These are phyloP conservation scores for Didymellaceae sp. DNA, from an alignment of 2,329 filamentous ascomycete species.

Conservation along the genomic window DNA sequence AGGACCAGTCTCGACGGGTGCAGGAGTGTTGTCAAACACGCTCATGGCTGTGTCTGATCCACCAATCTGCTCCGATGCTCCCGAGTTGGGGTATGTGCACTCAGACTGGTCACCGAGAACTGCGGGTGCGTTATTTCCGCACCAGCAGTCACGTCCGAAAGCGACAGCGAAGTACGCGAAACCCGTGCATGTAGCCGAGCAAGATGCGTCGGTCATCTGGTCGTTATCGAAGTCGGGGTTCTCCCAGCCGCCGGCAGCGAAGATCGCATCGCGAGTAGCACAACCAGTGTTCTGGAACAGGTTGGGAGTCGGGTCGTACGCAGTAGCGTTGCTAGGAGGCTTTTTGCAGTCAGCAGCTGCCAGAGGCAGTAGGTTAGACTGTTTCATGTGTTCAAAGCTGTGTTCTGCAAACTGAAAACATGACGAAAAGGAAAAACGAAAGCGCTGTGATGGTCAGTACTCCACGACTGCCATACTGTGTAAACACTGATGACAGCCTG, in stretches of 20 bases:
- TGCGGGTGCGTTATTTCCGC: not conserved
- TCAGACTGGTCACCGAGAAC: not conserved
- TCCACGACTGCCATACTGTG: not conserved
- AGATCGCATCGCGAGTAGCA: not conserved
- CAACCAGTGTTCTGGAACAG: no score
- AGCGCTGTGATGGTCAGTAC: not conserved
- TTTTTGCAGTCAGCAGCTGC: constrained; percentile 20
- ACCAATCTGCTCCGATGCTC: not conserved
- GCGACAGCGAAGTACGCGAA: not conserved
- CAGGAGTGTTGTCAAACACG: not conserved
- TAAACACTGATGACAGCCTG: not conserved
- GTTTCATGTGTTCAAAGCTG: constrained; percentile 20
- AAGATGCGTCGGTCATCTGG: not conserved
- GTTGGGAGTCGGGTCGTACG: not conserved
- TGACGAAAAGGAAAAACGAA: not conserved
- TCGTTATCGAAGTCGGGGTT: not conserved
- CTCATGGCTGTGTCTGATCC: not conserved
- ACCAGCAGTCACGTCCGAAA: constrained; percentile 1
- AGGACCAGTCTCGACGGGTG: not conserved
- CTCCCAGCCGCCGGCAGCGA: not conserved
- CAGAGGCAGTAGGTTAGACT: constrained; percentile 19
- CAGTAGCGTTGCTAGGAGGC: not conserved
- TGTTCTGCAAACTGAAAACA: constrained; percentile 10
- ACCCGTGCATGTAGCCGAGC: not conserved
- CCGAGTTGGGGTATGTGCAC: not conserved